Evolutionary conservation across 2,329 filamentous ascomycete species (phyloP), one percentile per base, ranked within the genome.

Genomic region (Dactylellina sp.): DNA sequence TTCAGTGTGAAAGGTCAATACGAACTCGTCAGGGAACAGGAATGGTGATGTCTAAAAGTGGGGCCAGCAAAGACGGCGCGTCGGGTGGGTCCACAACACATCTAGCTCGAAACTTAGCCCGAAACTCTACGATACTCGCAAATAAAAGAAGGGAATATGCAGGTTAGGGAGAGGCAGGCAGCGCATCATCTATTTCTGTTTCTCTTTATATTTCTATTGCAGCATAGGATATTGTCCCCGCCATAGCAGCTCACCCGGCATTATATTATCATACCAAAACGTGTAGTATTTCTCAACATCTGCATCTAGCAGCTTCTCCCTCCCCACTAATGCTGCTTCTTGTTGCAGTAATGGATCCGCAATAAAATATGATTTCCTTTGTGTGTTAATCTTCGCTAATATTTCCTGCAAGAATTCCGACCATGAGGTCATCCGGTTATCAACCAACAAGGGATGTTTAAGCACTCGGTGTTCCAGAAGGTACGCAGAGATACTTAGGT

Each of bases 251-350:
- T 65, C 50, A 3, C 61, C 22, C 3, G 62, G 52, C 62, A 59
- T 66, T 9, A 66, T 46, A 37, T 44, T 24, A 6, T 68, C 35
- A 46, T 60, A 60, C 63, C 55, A 68, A 39, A 60, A 68, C 4
- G 52, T 37, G 18, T 68, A 68, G 44, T 60, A 60, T 42, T 50
- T 57, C 14, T 11, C 16, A 14, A 68, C 22, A 16, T 59, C 62
- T 14, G 14, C 46, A 53, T 66, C 62, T 14, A 52, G 44, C 18
- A 39, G 40, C 35, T 37, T 28, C 5, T 59, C 22, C 2, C 16
- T 5, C 22, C 52, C 62, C 24, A 42, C 50, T 2, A 66, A 24
- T 5, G 37, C 44, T 1, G 35, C 35, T 18, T 66, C 52, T 22
- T 18, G 4, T 22, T 66, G 62, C 7, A 66, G 37, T 18, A 20